Evolutionary conservation across 208 protist genomes (phyloP).

Genomic region (Leishmania martiniquensis): DNA sequence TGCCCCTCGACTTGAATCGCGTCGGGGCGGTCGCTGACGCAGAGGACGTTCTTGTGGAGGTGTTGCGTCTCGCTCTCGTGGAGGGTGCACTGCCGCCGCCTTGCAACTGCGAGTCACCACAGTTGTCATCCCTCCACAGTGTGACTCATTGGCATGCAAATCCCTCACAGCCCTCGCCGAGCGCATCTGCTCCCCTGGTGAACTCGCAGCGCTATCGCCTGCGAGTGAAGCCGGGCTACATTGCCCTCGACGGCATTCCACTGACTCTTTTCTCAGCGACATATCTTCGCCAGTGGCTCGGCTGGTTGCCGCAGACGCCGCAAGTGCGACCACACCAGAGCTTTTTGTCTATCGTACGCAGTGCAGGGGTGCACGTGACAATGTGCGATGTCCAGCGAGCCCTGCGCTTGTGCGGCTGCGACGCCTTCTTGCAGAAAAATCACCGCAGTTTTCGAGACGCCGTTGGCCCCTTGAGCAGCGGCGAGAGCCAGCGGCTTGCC

Average conservation of each 20-base stretch:
- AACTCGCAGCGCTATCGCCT: not conserved
- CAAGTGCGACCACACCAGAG: slow-evolving; percentile 34
- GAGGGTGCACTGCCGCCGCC: slow-evolving; percentile 34
- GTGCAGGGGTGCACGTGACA: slow-evolving; percentile 30
- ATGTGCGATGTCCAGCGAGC: slow-evolving; percentile 42
- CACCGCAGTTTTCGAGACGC: slow-evolving; percentile 40
- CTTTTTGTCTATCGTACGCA: slow-evolving; percentile 56
- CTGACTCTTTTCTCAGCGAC: slow-evolving; percentile 48
- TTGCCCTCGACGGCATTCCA: slow-evolving; percentile 59
- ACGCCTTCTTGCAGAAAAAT: slow-evolving; percentile 43
- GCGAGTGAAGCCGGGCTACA: slow-evolving; percentile 12
- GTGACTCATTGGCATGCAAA: not conserved
- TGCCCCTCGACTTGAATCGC: not conserved
- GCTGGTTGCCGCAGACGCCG: slow-evolving; percentile 54
- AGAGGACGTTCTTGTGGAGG: slow-evolving; percentile 20
- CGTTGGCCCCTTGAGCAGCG: slow-evolving; percentile 73
- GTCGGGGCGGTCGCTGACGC: slow-evolving; percentile 9
- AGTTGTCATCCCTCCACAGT: not conserved
- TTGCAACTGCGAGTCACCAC: not conserved
- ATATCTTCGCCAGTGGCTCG: slow-evolving; percentile 58
- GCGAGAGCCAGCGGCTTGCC: slow-evolving; percentile 93
- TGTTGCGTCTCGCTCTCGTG: slow-evolving; percentile 35
- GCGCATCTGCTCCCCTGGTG: not conserved
- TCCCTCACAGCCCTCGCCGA: not conserved
- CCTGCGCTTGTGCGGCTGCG: slow-evolving; percentile 46